Conservation (phyloP, 2,329 filamentous ascomycete species). For the Aphanocladium album region DNA sequence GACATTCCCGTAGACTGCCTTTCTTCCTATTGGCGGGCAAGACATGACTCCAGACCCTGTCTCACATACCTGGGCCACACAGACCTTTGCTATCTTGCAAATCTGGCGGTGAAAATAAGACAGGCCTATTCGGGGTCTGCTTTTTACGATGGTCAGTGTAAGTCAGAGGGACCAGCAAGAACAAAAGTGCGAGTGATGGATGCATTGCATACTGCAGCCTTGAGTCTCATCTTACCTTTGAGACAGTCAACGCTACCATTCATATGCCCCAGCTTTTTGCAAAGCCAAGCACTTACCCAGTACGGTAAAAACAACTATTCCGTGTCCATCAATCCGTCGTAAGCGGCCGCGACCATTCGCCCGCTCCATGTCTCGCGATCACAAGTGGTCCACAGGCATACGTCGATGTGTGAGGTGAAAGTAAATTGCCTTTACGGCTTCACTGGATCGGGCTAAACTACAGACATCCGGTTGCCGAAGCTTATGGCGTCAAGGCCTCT, state of each 20-base stretch:
- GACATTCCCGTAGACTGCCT: too few relatives aligned
- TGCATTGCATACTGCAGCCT: not conserved
- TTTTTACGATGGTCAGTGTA: not conserved
- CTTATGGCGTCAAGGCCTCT: not conserved
- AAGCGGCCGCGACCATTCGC: not conserved
- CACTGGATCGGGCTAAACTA: not conserved
- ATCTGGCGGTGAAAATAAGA: slow-evolving; percentile 8
- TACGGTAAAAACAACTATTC: too few relatives aligned
- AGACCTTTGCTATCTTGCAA: not conserved
- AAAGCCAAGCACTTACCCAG: too few relatives aligned
- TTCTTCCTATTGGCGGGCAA: not conserved
- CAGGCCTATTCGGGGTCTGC: not conserved
- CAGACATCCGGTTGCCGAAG: slow-evolving; percentile 2
- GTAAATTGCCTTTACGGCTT: not conserved
- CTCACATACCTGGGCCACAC: not conserved
- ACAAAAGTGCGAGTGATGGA: not conserved
- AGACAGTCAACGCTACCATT: not conserved
- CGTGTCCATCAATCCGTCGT: not conserved
- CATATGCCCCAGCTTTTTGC: not conserved
- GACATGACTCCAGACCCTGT: not conserved
- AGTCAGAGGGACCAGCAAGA: not conserved
- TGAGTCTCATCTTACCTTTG: not conserved
- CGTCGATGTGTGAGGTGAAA: not conserved
- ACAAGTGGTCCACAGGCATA: not conserved
- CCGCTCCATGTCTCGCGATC: not conserved